These are phyloP conservation scores for Acorus calamus DNA, from an alignment of 106 monocot genomes.

Conservation along the genomic window DNA sequence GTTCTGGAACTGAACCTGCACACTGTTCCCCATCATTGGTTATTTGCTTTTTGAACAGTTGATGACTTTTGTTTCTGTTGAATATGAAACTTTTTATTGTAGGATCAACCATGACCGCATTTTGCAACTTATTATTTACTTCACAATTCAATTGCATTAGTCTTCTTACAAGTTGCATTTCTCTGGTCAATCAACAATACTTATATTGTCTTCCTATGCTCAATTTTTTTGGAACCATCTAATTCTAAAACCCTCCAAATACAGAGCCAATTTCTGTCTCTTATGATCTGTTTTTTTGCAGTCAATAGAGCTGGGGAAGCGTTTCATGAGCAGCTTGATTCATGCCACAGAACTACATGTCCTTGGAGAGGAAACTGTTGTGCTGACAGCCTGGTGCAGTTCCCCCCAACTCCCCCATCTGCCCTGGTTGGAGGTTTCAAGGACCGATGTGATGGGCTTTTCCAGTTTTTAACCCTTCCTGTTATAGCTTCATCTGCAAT, in stretches of 20 bases:
- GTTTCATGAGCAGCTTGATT: constrained; percentile 62
- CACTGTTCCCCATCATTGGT: too few species aligned
- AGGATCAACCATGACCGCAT: too few species aligned
- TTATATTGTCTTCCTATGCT: too few species aligned
- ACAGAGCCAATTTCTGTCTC: not conserved
- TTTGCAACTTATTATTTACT: too few species aligned
- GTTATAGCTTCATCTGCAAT: constrained; percentile 65
- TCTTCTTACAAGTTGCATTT: too few species aligned
- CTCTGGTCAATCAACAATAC: too few species aligned
- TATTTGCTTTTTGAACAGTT: too few species aligned
- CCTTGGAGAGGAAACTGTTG: constrained; percentile 94
- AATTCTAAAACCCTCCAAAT: not conserved
- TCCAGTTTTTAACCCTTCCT: constrained; percentile 71
- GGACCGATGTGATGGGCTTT: constrained; percentile 82
- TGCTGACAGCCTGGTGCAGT: constrained; percentile 91
- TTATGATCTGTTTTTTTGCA: constrained; percentile 13
- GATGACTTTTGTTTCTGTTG: too few species aligned
- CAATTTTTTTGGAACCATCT: too few species aligned
- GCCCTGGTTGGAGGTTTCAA: constrained; percentile 86
- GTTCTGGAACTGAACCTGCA: too few species aligned
- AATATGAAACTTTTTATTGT: too few species aligned
- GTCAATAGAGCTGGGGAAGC: constrained; percentile 44
- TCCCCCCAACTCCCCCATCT: constrained; percentile 61
- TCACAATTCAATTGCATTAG: too few species aligned
- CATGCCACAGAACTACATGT: constrained; percentile 47